These are phyloP conservation scores for Trichoderma sp. DNA, from an alignment of 2,329 filamentous ascomycete species.

Conservation along the genomic window DNA sequence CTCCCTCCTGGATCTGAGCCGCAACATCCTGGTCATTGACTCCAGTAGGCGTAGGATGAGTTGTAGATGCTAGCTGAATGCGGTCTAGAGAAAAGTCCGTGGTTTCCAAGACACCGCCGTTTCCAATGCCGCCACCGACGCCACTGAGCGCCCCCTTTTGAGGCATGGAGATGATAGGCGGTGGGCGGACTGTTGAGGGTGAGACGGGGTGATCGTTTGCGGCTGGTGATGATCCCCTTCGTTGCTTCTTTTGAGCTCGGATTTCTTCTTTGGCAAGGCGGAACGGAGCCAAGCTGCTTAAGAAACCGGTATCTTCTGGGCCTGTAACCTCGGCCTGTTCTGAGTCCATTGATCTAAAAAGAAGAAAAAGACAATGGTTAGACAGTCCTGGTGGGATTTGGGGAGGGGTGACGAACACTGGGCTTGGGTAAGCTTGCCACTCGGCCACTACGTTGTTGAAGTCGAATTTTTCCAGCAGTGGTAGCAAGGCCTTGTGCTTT, in stretches of 20 bases:
- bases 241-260: not conserved
- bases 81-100: not conserved
- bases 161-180: constrained; percentile 13
- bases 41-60: constrained; percentile 1
- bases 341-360: not conserved
- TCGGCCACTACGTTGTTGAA: constrained; percentile 13
- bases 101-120: not conserved
- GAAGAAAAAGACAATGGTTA: not conserved
- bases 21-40: not conserved
- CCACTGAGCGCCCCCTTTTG: not conserved
- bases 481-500: constrained; percentile 8
- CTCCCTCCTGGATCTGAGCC: not conserved
- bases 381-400: not conserved
- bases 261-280: constrained; percentile 13
- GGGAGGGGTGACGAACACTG: not conserved
- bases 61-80: constrained; percentile 10
- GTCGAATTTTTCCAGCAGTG: constrained; percentile 8
- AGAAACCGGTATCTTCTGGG: not conserved
- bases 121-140: not conserved
- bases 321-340: constrained; percentile 9
- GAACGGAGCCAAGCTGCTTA: constrained; percentile 3
- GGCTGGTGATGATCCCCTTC: not conserved
- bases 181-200: not conserved
- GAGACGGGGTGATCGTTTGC: not conserved
- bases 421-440: constrained; percentile 14